Evolutionary conservation across 2,329 filamentous ascomycete species (phyloP), one percentile per base, ranked within the genome.

Genomic region (Lasiodiplodia sp.): DNA sequence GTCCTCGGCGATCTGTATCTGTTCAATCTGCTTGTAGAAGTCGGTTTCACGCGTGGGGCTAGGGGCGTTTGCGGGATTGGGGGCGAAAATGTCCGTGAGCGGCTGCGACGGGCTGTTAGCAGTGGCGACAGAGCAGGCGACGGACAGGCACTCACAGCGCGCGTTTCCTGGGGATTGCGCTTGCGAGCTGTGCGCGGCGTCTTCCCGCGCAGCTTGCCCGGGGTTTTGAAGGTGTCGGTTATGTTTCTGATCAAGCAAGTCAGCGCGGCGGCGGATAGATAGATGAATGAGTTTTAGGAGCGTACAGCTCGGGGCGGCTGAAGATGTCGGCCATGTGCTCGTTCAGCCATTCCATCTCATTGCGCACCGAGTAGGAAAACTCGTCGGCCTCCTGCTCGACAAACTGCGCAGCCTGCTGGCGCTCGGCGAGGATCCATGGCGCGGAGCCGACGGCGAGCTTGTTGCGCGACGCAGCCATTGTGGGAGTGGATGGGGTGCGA

Each of bases 321-420:
- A 98, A 97, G 76, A 99, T 93, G 71, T 97, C 93, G 62, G 89
- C 89, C 95, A 99, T 97, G 80, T 99, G 96, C 82, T 98, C 96
- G 77, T 99, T 98, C 74, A 99, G 85, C 96, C 96, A 99, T 78
- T 98, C 94, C 76, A 98, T 84, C 79, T 99, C 96, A 81, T 98
- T 97, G 69, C 92, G 89, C 71, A 93, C 94, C 37, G 94, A 93
- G 82, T 92, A 98, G 53, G 92, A 89, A 77, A 98, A 96, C 82
- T 99, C 96, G 73, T 98, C 95, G 67, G 92, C 87, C 79, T 98
- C 96, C 68, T 93, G 88, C 57, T 91, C 86, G 18, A 92, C 87
- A 71, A 97, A 90, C 72, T 92, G 87, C 67, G 89, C 83, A 16
- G 93, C 90, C 75, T 94, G 92, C 53, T 90, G 87, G 74, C 94